These are phyloP conservation scores for Inonotus hispidus DNA, from an alignment of 1,284 basidiomycete genomes.

Conservation along the genomic window DNA sequence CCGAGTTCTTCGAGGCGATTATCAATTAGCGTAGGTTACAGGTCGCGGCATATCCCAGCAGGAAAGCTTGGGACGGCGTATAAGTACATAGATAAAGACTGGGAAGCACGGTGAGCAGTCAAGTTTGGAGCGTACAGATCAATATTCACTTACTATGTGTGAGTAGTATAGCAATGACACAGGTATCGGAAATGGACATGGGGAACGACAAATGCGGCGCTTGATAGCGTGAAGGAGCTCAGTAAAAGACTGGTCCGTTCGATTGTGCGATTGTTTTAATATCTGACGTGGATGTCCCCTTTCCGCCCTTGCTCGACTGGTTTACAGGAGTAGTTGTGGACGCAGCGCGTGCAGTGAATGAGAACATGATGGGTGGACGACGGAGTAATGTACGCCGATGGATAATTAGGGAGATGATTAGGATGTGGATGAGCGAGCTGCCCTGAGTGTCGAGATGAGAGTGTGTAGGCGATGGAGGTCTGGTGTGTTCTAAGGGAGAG, in stretches of 20 bases:
- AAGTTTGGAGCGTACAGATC: neutral
- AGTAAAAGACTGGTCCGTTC: constrained; percentile 14
- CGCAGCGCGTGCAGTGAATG: neutral
- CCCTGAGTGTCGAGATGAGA: neutral
- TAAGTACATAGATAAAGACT: constrained; percentile 5
- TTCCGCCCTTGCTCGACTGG: constrained; percentile 3
- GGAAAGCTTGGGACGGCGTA: neutral
- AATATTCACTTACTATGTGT: constrained; percentile 5
- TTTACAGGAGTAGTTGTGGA: constrained; percentile 12
- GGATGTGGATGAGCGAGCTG: neutral
- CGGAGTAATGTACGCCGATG: neutral
- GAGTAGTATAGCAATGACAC: constrained; percentile 2
- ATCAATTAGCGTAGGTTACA: constrained; percentile 5
- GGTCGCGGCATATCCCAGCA: constrained; percentile 6
- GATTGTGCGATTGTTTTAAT: constrained; percentile 14
- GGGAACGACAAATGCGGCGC: neutral
- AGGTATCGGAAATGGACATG: constrained; percentile 6
- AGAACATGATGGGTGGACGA: constrained; percentile 2
- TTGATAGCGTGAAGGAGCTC: neutral
- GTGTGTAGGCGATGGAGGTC: neutral
- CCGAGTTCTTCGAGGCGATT: constrained; percentile 1
- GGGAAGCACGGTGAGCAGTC: neutral
- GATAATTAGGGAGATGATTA: neutral
- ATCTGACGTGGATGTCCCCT: constrained; percentile 9
- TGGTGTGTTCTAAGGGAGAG: neutral